These are phyloP conservation scores for Serendipita vermifera DNA, from an alignment of 768 basidiomycete species.

Conservation along the genomic window DNA sequence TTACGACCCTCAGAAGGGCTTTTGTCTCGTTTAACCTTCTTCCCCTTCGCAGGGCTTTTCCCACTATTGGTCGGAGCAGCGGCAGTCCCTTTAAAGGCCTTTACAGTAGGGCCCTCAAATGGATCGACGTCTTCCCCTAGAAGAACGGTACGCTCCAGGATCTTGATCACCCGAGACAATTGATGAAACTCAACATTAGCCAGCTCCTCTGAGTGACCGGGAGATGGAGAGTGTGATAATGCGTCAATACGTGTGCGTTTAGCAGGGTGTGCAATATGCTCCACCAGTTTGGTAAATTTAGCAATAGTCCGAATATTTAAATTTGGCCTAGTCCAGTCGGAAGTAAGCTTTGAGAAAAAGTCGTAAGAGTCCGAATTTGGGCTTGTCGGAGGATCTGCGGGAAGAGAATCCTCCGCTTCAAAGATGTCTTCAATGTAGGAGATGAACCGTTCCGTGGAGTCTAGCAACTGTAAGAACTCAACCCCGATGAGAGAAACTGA, in stretches of 20 bases:
- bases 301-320: constrained; percentile 44
- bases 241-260: constrained; percentile 47
- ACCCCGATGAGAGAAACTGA: constrained; percentile 7
- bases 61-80: constrained; percentile 11
- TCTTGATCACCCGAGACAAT: constrained; percentile 55
- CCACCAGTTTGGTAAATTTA: constrained; percentile 58
- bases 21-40: constrained; percentile 20
- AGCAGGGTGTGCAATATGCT: constrained; percentile 50
- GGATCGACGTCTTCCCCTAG: constrained; percentile 65
- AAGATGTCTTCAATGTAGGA: constrained; percentile 75
- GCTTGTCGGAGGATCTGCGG: constrained; percentile 38
- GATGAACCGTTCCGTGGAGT: constrained; percentile 60
- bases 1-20: constrained; percentile 23
- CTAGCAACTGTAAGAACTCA: constrained; percentile 24
- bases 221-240: constrained; percentile 30
- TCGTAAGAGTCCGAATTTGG: constrained; percentile 37
- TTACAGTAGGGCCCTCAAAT: constrained; percentile 32
- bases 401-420: constrained; percentile 60
- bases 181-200: constrained; percentile 51
- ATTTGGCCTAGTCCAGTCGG: constrained; percentile 46
- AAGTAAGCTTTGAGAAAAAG: constrained; percentile 50
- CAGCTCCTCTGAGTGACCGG: constrained; percentile 40
- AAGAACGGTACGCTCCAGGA: constrained; percentile 67
- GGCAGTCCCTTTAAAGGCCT: constrained; percentile 3
- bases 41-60: constrained; percentile 27